Conservation (phyloP, 108 stramenopile genomes). For the Discostella stelligeroides region DNA sequence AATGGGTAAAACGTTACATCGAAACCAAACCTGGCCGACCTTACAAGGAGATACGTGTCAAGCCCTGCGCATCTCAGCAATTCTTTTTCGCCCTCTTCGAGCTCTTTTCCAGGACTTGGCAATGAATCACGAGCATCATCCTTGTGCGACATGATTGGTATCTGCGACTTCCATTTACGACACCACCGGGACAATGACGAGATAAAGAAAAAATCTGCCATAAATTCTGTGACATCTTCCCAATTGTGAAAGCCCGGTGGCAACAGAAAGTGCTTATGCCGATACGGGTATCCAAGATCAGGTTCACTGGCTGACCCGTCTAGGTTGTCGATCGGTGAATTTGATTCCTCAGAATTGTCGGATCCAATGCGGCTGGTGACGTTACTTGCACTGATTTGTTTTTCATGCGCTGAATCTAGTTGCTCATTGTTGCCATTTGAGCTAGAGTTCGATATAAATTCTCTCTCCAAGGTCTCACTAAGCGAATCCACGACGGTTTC, state of each 20-base stretch:
- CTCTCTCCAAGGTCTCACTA: too few relatives aligned
- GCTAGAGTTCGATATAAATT: too few relatives aligned
- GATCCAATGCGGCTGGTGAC: not conserved
- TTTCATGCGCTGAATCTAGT: too few relatives aligned
- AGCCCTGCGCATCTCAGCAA: slow-evolving; percentile 66
- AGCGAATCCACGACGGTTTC: too few relatives aligned
- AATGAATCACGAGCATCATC: not conserved
- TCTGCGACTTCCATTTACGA: not conserved
- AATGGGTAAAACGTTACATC: slow-evolving; percentile 67
- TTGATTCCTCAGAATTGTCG: not conserved
- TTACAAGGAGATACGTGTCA: slow-evolving; percentile 64
- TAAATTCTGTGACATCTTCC: slow-evolving; percentile 13
- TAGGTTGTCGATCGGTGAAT: not conserved
- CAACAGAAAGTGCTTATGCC: slow-evolving; percentile 33
- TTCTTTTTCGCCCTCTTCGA: slow-evolving; percentile 49
- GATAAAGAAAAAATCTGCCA: slow-evolving; percentile 24
- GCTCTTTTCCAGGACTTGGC: slow-evolving; percentile 3
- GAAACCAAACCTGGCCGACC: slow-evolving; percentile 63
- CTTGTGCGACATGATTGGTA: not conserved
- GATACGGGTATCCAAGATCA: slow-evolving; percentile 24
- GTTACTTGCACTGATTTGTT: too few relatives aligned
- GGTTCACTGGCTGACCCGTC: too few relatives aligned
- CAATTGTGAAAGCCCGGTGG: slow-evolving; percentile 49
- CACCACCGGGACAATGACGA: slow-evolving; percentile 10
- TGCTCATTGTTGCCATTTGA: too few relatives aligned